Conservation (phyloP, 2,329 filamentous ascomycete genomes). For the Diaporthe citri region DNA sequence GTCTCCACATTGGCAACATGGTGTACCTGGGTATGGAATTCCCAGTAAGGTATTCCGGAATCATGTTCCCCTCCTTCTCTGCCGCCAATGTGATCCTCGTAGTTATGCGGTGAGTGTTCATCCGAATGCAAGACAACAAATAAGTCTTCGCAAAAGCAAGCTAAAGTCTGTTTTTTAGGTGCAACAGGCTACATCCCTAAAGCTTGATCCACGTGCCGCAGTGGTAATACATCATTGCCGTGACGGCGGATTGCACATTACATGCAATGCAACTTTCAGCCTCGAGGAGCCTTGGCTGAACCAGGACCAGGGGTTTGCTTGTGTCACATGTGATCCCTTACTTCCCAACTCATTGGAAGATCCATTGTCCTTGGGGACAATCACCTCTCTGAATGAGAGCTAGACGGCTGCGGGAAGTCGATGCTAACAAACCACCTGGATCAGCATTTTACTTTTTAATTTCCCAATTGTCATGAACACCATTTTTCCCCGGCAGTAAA, state of each 20-base stretch:
- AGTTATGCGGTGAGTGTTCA: background rate
- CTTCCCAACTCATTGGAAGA: background rate
- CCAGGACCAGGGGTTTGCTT: background rate
- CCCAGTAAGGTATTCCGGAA: too few relatives aligned
- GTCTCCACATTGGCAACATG: background rate
- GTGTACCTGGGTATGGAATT: background rate
- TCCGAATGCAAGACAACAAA: background rate
- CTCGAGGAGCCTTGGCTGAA: background rate
- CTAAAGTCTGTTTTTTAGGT: too few relatives aligned
- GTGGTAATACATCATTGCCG: background rate
- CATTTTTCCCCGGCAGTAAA: too few relatives aligned
- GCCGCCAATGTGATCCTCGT: background rate
- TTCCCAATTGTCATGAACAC: too few relatives aligned
- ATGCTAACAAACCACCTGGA: background rate
- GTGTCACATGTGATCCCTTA: background rate
- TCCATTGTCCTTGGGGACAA: background rate
- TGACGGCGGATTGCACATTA: background rate
- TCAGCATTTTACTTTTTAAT: background rate
- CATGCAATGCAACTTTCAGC: background rate
- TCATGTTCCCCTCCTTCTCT: background rate
- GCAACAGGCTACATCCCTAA: background rate
- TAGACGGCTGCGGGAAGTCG: background rate
- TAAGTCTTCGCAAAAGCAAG: background rate
- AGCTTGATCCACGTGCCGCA: background rate
- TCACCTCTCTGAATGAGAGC: background rate